These are phyloP conservation scores for Russula abietina DNA, from an alignment of 768 basidiomycete species.

Conservation along the genomic window DNA sequence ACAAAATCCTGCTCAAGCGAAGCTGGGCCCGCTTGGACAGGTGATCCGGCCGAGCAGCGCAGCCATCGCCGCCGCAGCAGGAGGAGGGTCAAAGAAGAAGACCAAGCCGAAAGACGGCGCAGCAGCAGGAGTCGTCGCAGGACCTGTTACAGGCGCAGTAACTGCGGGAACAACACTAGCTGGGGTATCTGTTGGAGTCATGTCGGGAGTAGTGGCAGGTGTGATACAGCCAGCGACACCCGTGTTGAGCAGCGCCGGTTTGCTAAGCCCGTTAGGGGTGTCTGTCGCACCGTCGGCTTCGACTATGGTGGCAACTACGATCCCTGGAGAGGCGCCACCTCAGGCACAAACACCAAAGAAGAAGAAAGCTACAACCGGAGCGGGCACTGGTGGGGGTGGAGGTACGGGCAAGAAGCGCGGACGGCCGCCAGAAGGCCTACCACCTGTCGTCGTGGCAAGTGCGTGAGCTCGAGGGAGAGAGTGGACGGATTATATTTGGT, in stretches of 20 bases:
- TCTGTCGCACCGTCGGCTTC: neutral
- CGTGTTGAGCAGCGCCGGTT: neutral
- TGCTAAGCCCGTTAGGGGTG: slow-evolving; percentile 9
- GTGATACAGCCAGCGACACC: slow-evolving; percentile 1
- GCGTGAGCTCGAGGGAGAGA: slow-evolving; percentile 22
- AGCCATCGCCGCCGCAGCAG: slow-evolving; percentile 35
- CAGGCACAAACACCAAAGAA: slow-evolving; percentile 23
- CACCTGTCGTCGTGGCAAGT: slow-evolving; percentile 32
- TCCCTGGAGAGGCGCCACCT: neutral
- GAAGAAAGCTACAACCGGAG: slow-evolving; percentile 15
- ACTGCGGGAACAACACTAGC: neutral
- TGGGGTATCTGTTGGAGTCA: neutral
- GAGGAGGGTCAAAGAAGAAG: slow-evolving; percentile 59
- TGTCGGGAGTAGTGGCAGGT: neutral
- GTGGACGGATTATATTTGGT: neutral
- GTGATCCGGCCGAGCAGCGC: slow-evolving; percentile 48
- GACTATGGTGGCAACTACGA: neutral
- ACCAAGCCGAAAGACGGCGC: slow-evolving; percentile 29
- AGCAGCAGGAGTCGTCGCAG: neutral
- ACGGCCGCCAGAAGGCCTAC: slow-evolving; percentile 25
- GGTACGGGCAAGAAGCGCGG: slow-evolving; percentile 24
- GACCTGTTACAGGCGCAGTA: neutral
- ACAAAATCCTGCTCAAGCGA: slow-evolving; percentile 51
- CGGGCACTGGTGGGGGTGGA: neutral
- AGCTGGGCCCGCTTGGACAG: slow-evolving; percentile 77